Base-by-base conservation (phyloP, 345 rosid species). In the Eucalyptus polyanthemos region DNA sequence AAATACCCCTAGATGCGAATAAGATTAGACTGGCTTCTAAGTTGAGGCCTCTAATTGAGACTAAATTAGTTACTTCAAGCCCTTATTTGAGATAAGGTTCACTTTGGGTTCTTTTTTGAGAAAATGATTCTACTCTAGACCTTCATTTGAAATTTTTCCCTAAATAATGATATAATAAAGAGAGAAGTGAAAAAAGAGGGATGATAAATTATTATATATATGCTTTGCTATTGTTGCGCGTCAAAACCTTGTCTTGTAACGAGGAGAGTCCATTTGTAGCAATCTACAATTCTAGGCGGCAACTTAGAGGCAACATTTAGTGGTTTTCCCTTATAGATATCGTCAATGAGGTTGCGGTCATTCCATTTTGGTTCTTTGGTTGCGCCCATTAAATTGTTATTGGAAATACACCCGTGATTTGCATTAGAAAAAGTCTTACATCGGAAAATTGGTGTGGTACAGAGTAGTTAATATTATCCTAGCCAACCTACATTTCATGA, bases 371-470 rank as follows among this genome's bases (percentile, higher is more conserved):
- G n/a, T 12, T 60, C 2, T 27, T 27, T 6, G 69, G 31, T 0
- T 27, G 16, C 2, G 15, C 2, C 31, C 2, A 12, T 27, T 27
- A 27, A 60, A 27, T 60, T 60, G 9, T 60, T 12, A 60, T 60
- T 60, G 31, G 8, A 60, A 60, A 27, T 29, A 60, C 69, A 12
- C 16, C 13, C 0, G 4, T 60, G 15, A 60, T 3, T 27, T 27
- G 69, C 6, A 27, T 60, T 12, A 6, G 4, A 27, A 60, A 60
- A 12, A 12, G 15, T 12, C 31, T 29, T 1, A 1, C 1, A 27
- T 4, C 4, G 1, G 0, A 60, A 6, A 60, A 60, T 11, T 27
- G 2, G 7, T 27, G 8, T 60, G 16, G 1, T 27, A 1, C 0
- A 13, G 0, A 60, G 4, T 6, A 60, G 15, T 27, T 60, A 27